Conservation (phyloP, 73 alveolate genomes). For the Tetrahymena thermophila region DNA sequence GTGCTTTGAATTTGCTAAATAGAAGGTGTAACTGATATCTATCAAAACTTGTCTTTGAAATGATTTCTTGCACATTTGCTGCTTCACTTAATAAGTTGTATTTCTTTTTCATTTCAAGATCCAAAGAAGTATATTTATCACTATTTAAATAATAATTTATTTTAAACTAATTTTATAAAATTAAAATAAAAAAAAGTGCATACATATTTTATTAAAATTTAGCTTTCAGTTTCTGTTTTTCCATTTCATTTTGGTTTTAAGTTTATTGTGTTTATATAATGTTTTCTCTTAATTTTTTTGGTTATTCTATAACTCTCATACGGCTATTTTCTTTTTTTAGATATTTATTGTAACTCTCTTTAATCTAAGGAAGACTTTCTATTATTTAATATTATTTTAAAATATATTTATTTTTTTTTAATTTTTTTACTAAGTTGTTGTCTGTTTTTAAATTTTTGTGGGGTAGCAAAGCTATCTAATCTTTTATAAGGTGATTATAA, state of each 20-base stretch:
- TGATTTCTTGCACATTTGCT: not conserved
- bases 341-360: not conserved
- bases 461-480: not conserved
- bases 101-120: not conserved
- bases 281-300: not conserved
- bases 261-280: not conserved
- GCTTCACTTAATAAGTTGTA: not conserved
- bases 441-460: not conserved
- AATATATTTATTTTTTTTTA: not conserved
- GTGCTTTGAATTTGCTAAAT: not conserved
- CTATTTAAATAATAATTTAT: not conserved
- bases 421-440: not conserved
- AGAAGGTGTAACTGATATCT: not conserved
- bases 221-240: not conserved
- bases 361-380: not conserved
- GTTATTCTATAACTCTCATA: not conserved
- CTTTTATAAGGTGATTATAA: not conserved
- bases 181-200: not conserved
- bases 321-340: not conserved
- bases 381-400: not conserved
- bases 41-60: not conserved
- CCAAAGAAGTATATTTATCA: not conserved
- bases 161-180: not conserved
- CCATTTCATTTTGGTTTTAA: not conserved
- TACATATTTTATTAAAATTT: not conserved